Evolutionary conservation across 129 eudicot species (phyloP).

Genomic region (Pulicaria dysenterica): DNA sequence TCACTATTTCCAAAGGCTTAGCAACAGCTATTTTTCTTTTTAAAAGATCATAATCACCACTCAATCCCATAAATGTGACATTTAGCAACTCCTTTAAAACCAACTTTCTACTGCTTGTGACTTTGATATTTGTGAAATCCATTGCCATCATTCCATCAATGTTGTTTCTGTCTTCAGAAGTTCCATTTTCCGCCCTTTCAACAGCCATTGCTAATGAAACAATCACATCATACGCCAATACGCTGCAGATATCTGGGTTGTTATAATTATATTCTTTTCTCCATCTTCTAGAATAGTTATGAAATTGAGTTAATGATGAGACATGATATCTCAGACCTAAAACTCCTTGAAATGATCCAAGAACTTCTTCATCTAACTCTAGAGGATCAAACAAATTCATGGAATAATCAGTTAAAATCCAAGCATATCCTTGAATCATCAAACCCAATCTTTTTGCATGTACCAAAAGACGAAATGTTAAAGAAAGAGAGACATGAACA

Average conservation of each 20-base stretch:
- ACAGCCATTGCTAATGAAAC: slow-evolving; percentile 43
- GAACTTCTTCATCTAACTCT: slow-evolving; percentile 23
- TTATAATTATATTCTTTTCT: background rate
- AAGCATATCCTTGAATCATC: slow-evolving; percentile 17
- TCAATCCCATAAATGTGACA: slow-evolving; percentile 37
- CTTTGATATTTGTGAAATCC: slow-evolving; percentile 3
- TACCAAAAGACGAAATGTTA: slow-evolving; percentile 14
- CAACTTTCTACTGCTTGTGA: background rate
- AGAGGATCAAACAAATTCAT: slow-evolving; percentile 19
- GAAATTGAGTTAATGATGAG: slow-evolving; percentile 27
- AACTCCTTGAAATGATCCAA: slow-evolving; percentile 44
- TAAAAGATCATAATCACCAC: slow-evolving; percentile 43
- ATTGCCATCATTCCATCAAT: slow-evolving; percentile 1
- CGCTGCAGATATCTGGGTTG: slow-evolving; percentile 20
- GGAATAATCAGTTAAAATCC: slow-evolving; percentile 28
- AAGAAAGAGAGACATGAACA: background rate
- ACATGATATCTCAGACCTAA: slow-evolving; percentile 39
- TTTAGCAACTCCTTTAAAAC: slow-evolving; percentile 25
- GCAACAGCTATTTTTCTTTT: slow-evolving; percentile 11
- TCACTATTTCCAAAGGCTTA: slow-evolving; percentile 2
- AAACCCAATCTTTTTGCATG: slow-evolving; percentile 13
- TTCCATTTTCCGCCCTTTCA: slow-evolving; percentile 10
- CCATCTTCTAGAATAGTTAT: slow-evolving; percentile 32
- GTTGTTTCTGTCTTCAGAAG: background rate
- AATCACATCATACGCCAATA: slow-evolving; percentile 55